Base-by-base conservation (phyloP, 805 yeast species). In the Scheffersomyces amazonensis region DNA sequence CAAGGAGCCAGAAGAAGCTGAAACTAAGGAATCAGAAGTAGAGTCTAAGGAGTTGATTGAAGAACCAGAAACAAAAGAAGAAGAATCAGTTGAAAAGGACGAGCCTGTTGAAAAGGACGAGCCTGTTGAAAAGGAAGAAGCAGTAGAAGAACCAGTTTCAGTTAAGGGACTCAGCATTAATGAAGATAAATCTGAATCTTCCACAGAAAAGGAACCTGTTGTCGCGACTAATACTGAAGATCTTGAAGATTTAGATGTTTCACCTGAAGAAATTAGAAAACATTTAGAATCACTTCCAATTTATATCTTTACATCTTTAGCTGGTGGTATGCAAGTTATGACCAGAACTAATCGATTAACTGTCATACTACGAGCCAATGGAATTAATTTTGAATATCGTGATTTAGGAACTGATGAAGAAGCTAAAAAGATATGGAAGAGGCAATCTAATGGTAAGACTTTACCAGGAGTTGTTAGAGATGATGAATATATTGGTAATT, bases 341-440 rank as follows among this genome's bases (percentile, higher is more conserved):
- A 75, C 83, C 12, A 71, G 90, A 49, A 88, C 96, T 12, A 86
- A 84, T 52, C 69, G 95, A 39, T 62, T 90, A 40, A 76, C 75
- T 10, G 83, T 88, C 0, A 86, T 89, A 37, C 69, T 89, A 36
- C 74, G 78, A 28, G 95, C 90, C 3, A 85, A 88, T 57, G 74
- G 79, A 34, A 66, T 89, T 36, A 70, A 76, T 41, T 86, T 79
- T 56, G 74, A 77, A 21, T 75, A 78, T 54, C 78, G 85, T 41
- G 97, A 89, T 56, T 64, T 88, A 36, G 96, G 96, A 5, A 87
- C 96, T 0, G 95, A 89, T 56, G 88, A 81, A 36, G 83, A 81
- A 43, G 96, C 96, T 12, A 81, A 88, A 58, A 76, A 79, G 50
- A 75, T 87, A 19, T 89, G 96, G 96, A 79, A 78, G 52, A 74